Evolutionary conservation across 148 eudicot species (phyloP).

Genomic region (Drosera capensis): DNA sequence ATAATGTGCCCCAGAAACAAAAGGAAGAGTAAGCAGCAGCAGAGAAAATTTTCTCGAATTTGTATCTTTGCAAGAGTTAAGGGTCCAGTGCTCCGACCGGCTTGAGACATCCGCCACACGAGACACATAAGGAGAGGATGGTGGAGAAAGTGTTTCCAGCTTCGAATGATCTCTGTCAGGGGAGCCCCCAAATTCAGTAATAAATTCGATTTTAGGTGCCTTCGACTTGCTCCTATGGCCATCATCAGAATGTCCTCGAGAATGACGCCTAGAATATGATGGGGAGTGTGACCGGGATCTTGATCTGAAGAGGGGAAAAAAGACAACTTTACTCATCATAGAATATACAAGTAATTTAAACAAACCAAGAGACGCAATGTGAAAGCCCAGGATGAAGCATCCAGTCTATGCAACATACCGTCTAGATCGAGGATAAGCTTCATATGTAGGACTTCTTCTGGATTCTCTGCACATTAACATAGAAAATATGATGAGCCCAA

Average conservation of each 20-base stretch:
- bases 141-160: conserved; percentile 77
- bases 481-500: background rate
- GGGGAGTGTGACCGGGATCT: conserved; percentile 92
- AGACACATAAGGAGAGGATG: conserved; percentile 86
- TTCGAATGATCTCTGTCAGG: conserved; percentile 60
- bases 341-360: background rate
- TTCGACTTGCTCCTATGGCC: conserved; percentile 61
- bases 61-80: conserved; percentile 82
- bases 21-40: conserved; percentile 64
- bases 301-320: conserved; percentile 31
- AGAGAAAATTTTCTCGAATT: conserved; percentile 61
- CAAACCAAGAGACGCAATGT: background rate
- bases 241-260: conserved; percentile 64
- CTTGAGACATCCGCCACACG: conserved; percentile 42
- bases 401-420: conserved; percentile 38
- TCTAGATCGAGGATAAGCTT: conserved; percentile 79
- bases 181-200: conserved; percentile 94
- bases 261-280: conserved; percentile 57
- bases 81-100: conserved; percentile 98
- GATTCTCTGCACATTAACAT: conserved; percentile 53
- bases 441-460: conserved; percentile 92
- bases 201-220: conserved; percentile 86
- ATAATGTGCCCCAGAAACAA: conserved; percentile 40
- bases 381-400: background rate
- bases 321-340: background rate